A percentile compares a stretch with the other conserved stretches of the same genome.
phyloP scores from a whole-genome alignment of 163 green algal species.

The Volvox carteri region DNA sequence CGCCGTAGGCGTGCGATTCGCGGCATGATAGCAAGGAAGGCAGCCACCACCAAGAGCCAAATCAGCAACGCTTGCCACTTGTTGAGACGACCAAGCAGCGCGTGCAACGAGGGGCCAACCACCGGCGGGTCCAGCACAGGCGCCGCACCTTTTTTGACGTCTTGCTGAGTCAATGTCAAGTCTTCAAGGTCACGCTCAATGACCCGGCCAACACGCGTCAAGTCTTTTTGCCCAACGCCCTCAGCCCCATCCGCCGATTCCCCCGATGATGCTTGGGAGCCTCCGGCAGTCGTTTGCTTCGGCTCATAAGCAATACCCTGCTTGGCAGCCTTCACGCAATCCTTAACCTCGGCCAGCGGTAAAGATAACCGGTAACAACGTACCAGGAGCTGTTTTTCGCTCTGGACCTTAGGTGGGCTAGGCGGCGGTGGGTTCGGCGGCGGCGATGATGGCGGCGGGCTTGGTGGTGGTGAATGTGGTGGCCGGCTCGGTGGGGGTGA shows the following conservation, averaged over 20 bases:
- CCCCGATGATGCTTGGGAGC: too few species aligned
- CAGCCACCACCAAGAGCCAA: slow-evolving; percentile 65
- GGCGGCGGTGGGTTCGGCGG: not conserved
- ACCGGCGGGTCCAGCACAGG: not conserved
- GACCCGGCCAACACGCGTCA: not conserved
- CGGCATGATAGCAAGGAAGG: slow-evolving; percentile 61
- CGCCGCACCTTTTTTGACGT: not conserved
- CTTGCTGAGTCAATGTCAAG: slow-evolving; percentile 19
- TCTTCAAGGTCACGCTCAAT: slow-evolving; percentile 21
- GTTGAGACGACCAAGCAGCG: not conserved
- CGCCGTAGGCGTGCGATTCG: slow-evolving; percentile 52
- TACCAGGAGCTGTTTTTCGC: slow-evolving; percentile 56
- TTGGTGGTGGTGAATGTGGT: slow-evolving; percentile 26
- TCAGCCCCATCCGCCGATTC: too few species aligned
- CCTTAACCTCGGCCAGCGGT: slow-evolving; percentile 53
- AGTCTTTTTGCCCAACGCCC: not conserved
- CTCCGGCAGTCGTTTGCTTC: not conserved
- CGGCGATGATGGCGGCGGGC: not conserved
- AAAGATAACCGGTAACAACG: slow-evolving; percentile 42
- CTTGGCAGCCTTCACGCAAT: slow-evolving; percentile 62
- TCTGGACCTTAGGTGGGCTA: slow-evolving; percentile 14
- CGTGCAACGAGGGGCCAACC: not conserved
- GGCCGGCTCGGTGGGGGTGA: slow-evolving; percentile 28
- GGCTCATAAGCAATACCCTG: slow-evolving; percentile 59
- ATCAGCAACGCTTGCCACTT: slow-evolving; percentile 58